These are phyloP conservation scores for Colletotrichum sp. DNA, from an alignment of 2,329 filamentous ascomycete genomes.

Conservation along the genomic window DNA sequence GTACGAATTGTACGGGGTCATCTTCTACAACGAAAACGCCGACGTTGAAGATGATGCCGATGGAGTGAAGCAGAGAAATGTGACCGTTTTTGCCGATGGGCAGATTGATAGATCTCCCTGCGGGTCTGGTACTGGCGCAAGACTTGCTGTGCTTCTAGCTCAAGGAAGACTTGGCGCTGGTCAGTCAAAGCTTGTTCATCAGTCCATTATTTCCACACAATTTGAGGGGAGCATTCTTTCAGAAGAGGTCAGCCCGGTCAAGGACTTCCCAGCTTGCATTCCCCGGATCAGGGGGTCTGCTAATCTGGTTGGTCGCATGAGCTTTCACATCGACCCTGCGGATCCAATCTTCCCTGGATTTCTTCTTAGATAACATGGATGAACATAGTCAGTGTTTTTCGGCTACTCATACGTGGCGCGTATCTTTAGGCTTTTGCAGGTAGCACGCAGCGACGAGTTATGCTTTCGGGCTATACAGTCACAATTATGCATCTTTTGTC, in stretches of 20 bases:
- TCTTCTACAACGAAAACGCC: conserved; percentile 8
- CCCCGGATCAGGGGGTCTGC: neutral
- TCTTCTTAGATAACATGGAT: neutral
- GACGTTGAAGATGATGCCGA: neutral
- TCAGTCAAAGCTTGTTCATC: neutral
- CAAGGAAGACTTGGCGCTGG: neutral
- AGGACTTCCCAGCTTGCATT: neutral
- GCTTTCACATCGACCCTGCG: conserved; percentile 1
- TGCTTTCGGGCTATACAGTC: neutral
- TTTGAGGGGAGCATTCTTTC: neutral
- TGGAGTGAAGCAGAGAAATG: conserved; percentile 21
- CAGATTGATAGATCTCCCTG: conserved; percentile 30
- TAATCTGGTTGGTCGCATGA: conserved; percentile 8
- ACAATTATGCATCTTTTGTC: neutral
- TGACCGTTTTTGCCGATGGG: conserved; percentile 29
- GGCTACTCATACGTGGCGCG: neutral
- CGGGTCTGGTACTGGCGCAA: conserved; percentile 27
- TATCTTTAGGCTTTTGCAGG: neutral
- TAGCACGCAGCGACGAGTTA: neutral
- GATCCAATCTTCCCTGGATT: conserved; percentile 10
- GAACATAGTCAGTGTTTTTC: neutral
- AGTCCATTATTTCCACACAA: neutral
- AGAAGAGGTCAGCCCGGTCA: neutral
- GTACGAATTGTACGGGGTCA: conserved; percentile 12
- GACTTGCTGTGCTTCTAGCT: conserved; percentile 21